Conservation (phyloP, 768 basidiomycete genomes). For the Lanmaoa rubissima region DNA sequence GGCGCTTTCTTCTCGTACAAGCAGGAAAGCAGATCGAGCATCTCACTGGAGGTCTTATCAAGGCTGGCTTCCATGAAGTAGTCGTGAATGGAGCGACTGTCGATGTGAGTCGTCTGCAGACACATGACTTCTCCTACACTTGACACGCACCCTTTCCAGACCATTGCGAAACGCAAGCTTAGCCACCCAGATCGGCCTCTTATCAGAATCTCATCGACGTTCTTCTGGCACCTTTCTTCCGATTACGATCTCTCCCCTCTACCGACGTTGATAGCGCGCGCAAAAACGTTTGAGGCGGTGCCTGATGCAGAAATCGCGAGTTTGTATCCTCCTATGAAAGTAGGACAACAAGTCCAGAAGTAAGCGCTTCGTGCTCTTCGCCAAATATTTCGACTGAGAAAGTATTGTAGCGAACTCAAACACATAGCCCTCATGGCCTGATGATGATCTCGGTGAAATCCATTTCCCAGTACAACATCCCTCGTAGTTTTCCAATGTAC, state of each 20-base stretch:
- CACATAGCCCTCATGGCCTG: conserved; percentile 79
- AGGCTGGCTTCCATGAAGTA: conserved; percentile 94
- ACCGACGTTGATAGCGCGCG: conserved; percentile 48
- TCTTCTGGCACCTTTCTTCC: conserved; percentile 93
- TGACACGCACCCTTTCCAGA: conserved; percentile 36
- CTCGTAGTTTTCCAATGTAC: neutral
- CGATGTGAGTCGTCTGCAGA: conserved; percentile 42
- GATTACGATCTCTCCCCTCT: conserved; percentile 76
- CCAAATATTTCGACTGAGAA: conserved; percentile 6
- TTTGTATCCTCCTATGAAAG: conserved; percentile 73
- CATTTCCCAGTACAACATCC: neutral
- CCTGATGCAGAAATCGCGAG: conserved; percentile 23
- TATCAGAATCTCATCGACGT: conserved; percentile 94
- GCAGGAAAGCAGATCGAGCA: conserved; percentile 96
- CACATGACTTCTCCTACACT: neutral
- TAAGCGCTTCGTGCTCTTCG: conserved; percentile 34
- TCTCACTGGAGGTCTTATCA: conserved; percentile 78
- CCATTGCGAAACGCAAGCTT: conserved; percentile 57
- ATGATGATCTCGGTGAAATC: conserved; percentile 15
- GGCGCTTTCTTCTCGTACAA: conserved; percentile 84
- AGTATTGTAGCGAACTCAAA: conserved; percentile 60
- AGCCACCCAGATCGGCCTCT: conserved; percentile 74
- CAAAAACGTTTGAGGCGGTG: conserved; percentile 44
- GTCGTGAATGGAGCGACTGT: conserved; percentile 83
- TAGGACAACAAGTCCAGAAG: conserved; percentile 87